Evolutionary conservation across 2,329 filamentous ascomycete species (phyloP), one percentile per base, ranked within the genome.

Genomic region (Elsinoe ampelina): DNA sequence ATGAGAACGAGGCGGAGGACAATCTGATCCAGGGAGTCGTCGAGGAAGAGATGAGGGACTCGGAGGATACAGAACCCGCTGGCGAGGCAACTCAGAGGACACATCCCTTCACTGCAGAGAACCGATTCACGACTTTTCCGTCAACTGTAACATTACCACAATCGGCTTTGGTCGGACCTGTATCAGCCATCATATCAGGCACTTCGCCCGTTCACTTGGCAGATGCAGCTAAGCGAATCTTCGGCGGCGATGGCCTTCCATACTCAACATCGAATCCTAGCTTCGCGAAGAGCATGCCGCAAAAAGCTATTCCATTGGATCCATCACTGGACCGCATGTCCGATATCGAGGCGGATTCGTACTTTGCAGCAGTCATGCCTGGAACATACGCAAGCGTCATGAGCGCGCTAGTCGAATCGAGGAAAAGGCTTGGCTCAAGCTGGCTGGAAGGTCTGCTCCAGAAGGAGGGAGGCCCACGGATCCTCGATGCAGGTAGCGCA

Each of bases 171-270:
- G 78, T 87, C 7, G 73, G 79, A 2, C 90, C 90, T 0, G 83
- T 95, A 15, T 77, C 81, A 1, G 71, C 80, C 3, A 76, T 95
- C 2, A 76, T 97, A 1, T 77, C 77, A 12, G 76, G 62, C 22
- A 68, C 70, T 8, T 81, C 89, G 58, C 81, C 84, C 42, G 86
- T 83, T 57, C 93, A 98, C 67, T 75, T 97, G 32, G 77, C 78
- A 34, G 79, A 85, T 57, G 79, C 86, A 1, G 87, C 91, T 0
- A 82, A 88, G 62, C 80, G 77, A 42, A 77, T 82, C 0, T 92
- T 95, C 67, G 92, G 91, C 42, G 92, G 92, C 0, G 72, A 72
- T 2, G 82, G 84, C 0, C 74, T 97, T 13, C 91, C 91, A 2
- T 78, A 86, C 66, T 95, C 89, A 1, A 83, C 87, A 0, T 80